These are phyloP conservation scores for Patellaria atrata DNA, from an alignment of 495 filamentous ascomycete species.

Conservation along the genomic window DNA sequence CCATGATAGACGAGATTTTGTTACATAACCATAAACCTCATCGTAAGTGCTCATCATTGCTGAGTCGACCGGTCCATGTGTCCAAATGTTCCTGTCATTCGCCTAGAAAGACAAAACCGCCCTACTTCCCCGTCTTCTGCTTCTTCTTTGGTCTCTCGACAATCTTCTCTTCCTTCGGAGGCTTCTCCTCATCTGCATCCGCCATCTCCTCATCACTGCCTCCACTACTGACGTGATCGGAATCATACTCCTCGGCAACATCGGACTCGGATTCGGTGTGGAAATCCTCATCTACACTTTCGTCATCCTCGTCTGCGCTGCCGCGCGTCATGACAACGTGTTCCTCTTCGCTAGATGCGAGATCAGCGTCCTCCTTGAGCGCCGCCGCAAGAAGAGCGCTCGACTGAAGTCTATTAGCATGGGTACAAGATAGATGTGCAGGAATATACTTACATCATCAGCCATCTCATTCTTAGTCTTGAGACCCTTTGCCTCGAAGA, in stretches of 20 bases:
- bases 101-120: too few species aligned
- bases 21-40: too few species aligned
- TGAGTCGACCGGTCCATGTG: too few species aligned
- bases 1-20: too few species aligned
- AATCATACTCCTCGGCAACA: conserved; percentile 92
- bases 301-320: conserved; percentile 88
- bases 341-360: conserved; percentile 75
- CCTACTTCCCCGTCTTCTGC: conserved; percentile 36
- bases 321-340: conserved; percentile 59
- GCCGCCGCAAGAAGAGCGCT: conserved; percentile 64
- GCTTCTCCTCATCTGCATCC: conserved; percentile 38
- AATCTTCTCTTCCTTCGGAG: conserved; percentile 34
- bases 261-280: conserved; percentile 80
- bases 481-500: conserved; percentile 85
- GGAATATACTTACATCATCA: conserved; percentile 39
- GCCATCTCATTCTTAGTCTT: conserved; percentile 95
- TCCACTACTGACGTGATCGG: conserved; percentile 72
- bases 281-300: conserved; percentile 94
- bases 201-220: conserved; percentile 53
- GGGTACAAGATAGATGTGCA: neutral
- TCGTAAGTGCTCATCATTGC: too few species aligned
- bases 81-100: too few species aligned
- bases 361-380: conserved; percentile 59
- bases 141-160: conserved; percentile 57
- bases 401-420: conserved; percentile 24